Conservation (phyloP, 441 rosid species). For the Viola pubescens region DNA sequence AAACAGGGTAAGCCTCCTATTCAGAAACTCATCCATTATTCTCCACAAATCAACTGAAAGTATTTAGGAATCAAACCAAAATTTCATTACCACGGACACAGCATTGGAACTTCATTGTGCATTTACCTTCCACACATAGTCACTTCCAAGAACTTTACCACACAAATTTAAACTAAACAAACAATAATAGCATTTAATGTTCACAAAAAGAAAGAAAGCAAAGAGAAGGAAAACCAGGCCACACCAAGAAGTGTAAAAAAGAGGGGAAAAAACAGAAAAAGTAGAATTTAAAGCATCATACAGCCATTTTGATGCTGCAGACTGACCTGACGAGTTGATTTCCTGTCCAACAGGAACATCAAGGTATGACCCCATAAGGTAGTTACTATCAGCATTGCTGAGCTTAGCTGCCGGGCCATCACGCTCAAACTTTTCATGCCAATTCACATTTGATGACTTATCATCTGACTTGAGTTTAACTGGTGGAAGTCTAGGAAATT, state of each 20-base stretch:
- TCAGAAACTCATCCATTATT: too few species aligned
- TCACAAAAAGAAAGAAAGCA: too few species aligned
- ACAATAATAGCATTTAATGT: too few species aligned
- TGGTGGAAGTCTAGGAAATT: slow-evolving; percentile 76
- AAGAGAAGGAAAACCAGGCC: too few species aligned
- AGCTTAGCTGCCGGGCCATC: slow-evolving; percentile 47
- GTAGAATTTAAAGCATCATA: background rate
- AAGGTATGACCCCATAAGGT: slow-evolving; percentile 67
- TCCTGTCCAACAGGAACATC: slow-evolving; percentile 95
- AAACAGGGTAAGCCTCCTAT: too few species aligned
- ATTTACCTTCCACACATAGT: too few species aligned
- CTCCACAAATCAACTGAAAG: too few species aligned
- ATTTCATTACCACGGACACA: too few species aligned
- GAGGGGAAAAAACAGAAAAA: background rate
- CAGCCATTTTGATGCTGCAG: slow-evolving; percentile 9
- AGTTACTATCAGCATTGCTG: slow-evolving; percentile 44
- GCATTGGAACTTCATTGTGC: too few species aligned
- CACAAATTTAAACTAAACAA: too few species aligned
- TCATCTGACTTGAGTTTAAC: slow-evolving; percentile 89
- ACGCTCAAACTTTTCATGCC: slow-evolving; percentile 77
- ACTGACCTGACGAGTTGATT: slow-evolving; percentile 73
- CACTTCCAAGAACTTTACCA: too few species aligned
- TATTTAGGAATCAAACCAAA: too few species aligned
- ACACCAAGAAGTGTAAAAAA: background rate
- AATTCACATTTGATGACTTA: slow-evolving; percentile 48